Evolutionary conservation across 345 rosid genomes (phyloP).

Genomic region (Populus deltoides): DNA sequence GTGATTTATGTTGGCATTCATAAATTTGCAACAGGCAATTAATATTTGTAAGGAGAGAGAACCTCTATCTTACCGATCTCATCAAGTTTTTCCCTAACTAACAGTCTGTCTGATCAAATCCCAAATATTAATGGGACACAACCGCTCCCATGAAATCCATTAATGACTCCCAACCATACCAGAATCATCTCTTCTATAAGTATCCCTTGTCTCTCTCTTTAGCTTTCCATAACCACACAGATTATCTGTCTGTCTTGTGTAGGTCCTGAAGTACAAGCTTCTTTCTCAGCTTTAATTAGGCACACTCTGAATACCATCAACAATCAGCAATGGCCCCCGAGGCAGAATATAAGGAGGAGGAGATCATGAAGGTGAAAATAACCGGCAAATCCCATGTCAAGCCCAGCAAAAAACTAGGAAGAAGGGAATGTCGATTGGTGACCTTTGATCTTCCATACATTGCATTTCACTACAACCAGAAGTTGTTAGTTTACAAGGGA

Average conservation of each 20-base stretch:
- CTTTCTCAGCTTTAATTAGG: not conserved
- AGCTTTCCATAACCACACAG: not conserved
- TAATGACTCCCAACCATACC: constrained; percentile 53
- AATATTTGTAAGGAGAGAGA: not conserved
- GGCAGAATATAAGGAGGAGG: constrained; percentile 8
- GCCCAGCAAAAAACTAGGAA: constrained; percentile 59
- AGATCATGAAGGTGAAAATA: constrained; percentile 38
- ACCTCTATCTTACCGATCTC: not conserved
- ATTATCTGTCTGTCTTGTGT: not conserved
- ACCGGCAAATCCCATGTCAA: constrained; percentile 50
- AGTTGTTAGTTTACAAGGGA: constrained; percentile 65
- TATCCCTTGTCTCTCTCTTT: not conserved
- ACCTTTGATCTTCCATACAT: constrained; percentile 93
- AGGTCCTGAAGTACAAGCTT: not conserved
- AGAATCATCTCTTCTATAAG: constrained; percentile 15
- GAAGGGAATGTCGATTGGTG: constrained; percentile 59
- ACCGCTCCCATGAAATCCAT: constrained; percentile 46
- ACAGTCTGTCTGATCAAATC: not conserved
- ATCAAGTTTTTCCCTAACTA: not conserved
- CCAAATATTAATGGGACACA: constrained; percentile 37
- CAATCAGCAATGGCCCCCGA: constrained; percentile 19
- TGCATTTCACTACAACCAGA: constrained; percentile 85
- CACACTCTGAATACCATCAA: not conserved
- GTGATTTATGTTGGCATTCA: not conserved
- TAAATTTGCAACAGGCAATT: not conserved